Percentiles rank a stretch among this genome's conserved stretches.
Evolutionary conservation across 257 asterid genomes (phyloP).

Genomic region (Solanum etuberosum): DNA sequence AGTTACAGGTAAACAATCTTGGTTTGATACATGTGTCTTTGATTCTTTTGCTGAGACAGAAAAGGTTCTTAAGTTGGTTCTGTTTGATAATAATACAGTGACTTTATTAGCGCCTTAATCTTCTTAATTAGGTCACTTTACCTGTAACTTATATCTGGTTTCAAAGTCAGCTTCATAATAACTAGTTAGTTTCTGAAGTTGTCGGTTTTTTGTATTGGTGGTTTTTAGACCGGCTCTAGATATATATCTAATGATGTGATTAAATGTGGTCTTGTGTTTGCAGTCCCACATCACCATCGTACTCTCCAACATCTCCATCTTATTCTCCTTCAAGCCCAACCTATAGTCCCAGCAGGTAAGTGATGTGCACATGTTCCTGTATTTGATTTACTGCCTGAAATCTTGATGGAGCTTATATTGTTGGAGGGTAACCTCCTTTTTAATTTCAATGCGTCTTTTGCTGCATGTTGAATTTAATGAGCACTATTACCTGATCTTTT

Average conservation of each 20-base stretch:
- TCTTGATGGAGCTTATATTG: background rate
- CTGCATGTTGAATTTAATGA: background rate
- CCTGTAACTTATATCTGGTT: background rate
- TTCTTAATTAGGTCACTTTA: background rate
- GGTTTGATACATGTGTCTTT: background rate
- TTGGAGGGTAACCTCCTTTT: background rate
- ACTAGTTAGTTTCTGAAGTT: background rate
- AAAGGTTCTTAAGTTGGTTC: background rate
- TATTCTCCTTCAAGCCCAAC: constrained; percentile 96
- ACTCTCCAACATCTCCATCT: constrained; percentile 88
- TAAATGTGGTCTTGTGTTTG: constrained; percentile 13
- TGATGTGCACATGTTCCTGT: background rate
- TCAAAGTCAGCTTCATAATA: background rate
- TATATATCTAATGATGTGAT: background rate
- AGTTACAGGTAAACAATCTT: constrained; percentile 61
- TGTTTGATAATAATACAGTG: background rate
- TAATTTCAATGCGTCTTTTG: background rate
- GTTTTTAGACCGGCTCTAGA: background rate
- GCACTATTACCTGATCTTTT: background rate
- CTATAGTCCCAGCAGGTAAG: constrained; percentile 95
- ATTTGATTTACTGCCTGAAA: background rate
- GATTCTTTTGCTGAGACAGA: background rate
- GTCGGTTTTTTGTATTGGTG: background rate
- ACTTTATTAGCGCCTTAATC: background rate
- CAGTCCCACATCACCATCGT: constrained; percentile 96